Evolutionary conservation across 768 basidiomycete genomes (phyloP), one percentile per base, ranked within the genome.

Genomic region (Tylopilus rubrobrunneus): DNA sequence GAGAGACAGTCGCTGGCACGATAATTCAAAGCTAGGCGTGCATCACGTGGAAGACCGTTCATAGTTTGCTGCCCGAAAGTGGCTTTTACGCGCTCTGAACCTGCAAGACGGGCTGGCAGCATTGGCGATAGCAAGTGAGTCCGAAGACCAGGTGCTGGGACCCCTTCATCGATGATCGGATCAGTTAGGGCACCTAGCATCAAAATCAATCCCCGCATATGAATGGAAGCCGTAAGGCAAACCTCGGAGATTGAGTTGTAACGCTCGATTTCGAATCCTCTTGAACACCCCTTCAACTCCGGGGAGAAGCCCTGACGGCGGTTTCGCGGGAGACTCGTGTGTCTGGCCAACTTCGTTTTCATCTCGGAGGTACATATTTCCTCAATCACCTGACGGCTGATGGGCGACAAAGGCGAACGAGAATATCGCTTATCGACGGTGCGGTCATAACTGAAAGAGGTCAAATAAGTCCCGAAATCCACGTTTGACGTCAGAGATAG

Each of bases 281-380:
- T 48, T 57, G 2, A 14, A 39, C 12, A 19, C 29, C 12, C 52
- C 45, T 7, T 12, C 52, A 7, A 40, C 44, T 21, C 33, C 46
- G 6, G 46, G 40, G 12, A 48, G 36, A 21, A 43, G 9, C 28
- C 31, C 54, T 3, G 42, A 27, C 15, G 53, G 21, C 17, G 10
- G 45, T 11, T 37, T 48, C 10, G 33, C 29, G 12, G 49, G 53
- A 5, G 51, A 58, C 9, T 17, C 41, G 33, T 14, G n/a, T 27
- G n/a, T 14, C 27, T 49, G 51, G 2, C 19, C 21, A 39, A 7
- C 21, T 43, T 45, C 41, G n/a, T 42, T 37, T 52, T 56, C 10
- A 29, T 27, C 25, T 56, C 58, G 15, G 51, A 45, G 10, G 51
- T 40, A 36, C 53, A 53, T 7, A 56, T 56, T 14, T 56, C 64